phyloP scores from a whole-genome alignment of 495 filamentous ascomycete species.

The Aspergillus sclerotioniger region DNA sequence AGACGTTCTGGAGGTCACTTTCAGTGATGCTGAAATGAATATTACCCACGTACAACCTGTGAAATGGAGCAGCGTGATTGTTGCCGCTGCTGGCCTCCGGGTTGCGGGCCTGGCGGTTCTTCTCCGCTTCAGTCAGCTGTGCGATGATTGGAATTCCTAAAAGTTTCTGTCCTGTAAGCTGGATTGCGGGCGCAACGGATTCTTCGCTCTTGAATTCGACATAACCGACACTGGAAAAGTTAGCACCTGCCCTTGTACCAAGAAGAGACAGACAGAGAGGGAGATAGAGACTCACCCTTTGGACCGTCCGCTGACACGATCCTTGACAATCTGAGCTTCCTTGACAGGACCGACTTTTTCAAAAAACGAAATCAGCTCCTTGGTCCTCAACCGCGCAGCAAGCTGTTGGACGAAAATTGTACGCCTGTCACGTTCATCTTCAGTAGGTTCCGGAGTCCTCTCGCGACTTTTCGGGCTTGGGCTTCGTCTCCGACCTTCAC shows the following conservation, averaged over 20 bases:
- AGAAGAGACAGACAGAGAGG: constrained; percentile 1
- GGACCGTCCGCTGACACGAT: constrained; percentile 90
- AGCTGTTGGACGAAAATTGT: constrained; percentile 99
- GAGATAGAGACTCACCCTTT: constrained; percentile 76
- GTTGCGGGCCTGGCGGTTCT: constrained; percentile 94
- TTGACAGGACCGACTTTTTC: constrained; percentile 94
- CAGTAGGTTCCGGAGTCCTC: constrained; percentile 68
- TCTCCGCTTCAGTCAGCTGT: constrained; percentile 97
- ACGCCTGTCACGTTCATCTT: constrained; percentile 94
- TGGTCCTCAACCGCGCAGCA: constrained; percentile 85
- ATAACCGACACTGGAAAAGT: constrained; percentile 80
- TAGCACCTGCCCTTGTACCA: constrained; percentile 4
- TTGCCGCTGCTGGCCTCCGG: constrained; percentile 65
- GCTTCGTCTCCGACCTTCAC: constrained; percentile 55
- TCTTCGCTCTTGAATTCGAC: constrained; percentile 98
- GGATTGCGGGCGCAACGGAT: constrained; percentile 87
- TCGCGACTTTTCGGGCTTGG: constrained; percentile 43
- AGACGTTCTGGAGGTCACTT: constrained; percentile 91
- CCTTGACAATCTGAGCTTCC: constrained; percentile 99
- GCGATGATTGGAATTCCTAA: constrained; percentile 98
- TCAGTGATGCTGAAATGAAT: constrained; percentile 99
- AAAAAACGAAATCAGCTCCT: constrained; percentile 92
- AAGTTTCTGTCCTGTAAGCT: constrained; percentile 98
- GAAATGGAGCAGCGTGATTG: constrained; percentile 83
- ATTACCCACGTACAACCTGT: constrained; percentile 98